These are phyloP conservation scores for Asterella californica DNA, from an alignment of 225 moss, liverwort and hornwort species.

Conservation along the genomic window DNA sequence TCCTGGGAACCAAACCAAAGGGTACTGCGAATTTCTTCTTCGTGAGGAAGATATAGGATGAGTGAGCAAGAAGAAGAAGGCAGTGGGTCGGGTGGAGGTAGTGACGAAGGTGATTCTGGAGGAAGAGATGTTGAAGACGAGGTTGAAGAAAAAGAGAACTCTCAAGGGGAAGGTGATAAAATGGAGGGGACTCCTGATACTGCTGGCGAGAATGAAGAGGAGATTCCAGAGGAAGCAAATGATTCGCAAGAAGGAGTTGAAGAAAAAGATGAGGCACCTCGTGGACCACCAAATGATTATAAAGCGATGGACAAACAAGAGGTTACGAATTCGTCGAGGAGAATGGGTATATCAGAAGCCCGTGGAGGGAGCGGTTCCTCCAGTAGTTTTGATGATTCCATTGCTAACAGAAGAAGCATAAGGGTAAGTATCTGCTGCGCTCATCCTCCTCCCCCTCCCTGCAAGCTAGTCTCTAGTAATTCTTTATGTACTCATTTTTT, in stretches of 20 bases:
- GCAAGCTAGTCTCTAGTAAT: not conserved
- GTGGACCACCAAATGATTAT: slow-evolving; percentile 6
- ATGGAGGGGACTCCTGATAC: not conserved
- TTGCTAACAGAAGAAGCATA: slow-evolving; percentile 49
- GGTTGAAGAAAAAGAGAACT: slow-evolving; percentile 7
- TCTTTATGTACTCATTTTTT: not conserved
- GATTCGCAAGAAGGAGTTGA: not conserved
- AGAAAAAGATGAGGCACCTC: not conserved
- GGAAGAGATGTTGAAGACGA: not conserved
- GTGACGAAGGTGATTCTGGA: not conserved
- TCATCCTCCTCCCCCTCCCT: not conserved
- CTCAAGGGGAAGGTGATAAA: slow-evolving; percentile 6
- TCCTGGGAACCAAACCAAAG: not conserved
- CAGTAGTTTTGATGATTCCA: slow-evolving; percentile 50
- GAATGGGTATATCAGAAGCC: slow-evolving; percentile 47
- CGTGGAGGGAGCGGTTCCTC: slow-evolving; percentile 51
- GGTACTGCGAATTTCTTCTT: not conserved
- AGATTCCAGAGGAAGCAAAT: slow-evolving; percentile 7
- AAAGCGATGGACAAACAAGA: slow-evolving; percentile 43
- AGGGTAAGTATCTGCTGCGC: slow-evolving; percentile 37
- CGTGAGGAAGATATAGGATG: slow-evolving; percentile 18
- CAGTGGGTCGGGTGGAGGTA: slow-evolving; percentile 13
- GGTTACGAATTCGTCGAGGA: slow-evolving; percentile 45
- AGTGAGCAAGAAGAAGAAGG: slow-evolving; percentile 8
- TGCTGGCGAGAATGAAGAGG: not conserved